Evolutionary conservation across 768 basidiomycete genomes (phyloP), one percentile per base, ranked within the genome.

Genomic region (Hericium erinaceus): DNA sequence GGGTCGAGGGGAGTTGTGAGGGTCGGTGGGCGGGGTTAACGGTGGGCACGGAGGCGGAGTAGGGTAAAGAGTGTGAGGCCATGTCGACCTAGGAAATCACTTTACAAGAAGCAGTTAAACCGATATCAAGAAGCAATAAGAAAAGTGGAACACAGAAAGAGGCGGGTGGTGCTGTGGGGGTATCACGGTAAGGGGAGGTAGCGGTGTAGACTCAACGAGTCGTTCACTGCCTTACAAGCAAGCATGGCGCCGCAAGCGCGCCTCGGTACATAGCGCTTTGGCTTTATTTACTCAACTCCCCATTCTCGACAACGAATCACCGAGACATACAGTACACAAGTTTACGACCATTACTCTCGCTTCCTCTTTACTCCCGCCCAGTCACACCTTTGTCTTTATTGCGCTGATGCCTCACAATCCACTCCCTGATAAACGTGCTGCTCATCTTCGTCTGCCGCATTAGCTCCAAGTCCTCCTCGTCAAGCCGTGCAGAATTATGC

Each of bases 401-500:
- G 18, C 39, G 15, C 55, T 66, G 55, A 57, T 69, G 67, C 50
- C 72, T 65, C 7, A 75, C 83, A 60, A 99, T 87, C 93, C 94
- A 95, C 62, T 87, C 77, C 46, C 97, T 77, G 62, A 99, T 95
- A 59, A 80, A 89, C 7, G 94, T 95, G 67, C 93, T 97, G 68
- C 97, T 93, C 80, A 98, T 84, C 77, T 99, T 99, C 28, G 84
- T 80, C 61, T 81, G 77, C 67, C 85, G 87, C 58, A 95, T 70
- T 66, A 78, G 70, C 56, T 84, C 81, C 16, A 81, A 78, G 66
- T 95, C 89, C 20, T 79, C 80, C 52, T 78, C 77, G 52, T 83
- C 83, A 24, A 89, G 70, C 56, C 74, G 81, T 18, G 79, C 72
- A 4, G 76, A 77, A 37, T 78, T 79, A 48, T 85, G 71, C 0